These are phyloP conservation scores for Monosporascus cannonballus DNA, from an alignment of 2,329 filamentous ascomycete species.

Conservation along the genomic window DNA sequence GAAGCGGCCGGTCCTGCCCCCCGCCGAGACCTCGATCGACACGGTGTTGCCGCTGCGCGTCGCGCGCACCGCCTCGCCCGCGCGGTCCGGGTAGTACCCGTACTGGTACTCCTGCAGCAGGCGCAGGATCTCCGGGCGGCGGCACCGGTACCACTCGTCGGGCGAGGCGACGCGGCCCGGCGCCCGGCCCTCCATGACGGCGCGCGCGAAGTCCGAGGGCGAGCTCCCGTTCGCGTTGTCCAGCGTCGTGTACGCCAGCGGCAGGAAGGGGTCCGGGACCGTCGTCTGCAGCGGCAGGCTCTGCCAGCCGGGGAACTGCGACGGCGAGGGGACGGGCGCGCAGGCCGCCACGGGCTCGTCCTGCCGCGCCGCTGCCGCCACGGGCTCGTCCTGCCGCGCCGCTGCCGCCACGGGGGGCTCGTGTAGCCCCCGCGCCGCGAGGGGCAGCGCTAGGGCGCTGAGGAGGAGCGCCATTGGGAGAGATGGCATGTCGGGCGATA, in stretches of 20 bases:
- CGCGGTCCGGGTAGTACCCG: conserved; percentile 44
- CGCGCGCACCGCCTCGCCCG: conserved; percentile 38
- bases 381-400: no score
- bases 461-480: neutral
- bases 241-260: conserved; percentile 30
- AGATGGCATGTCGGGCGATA: neutral
- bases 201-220: conserved; percentile 21
- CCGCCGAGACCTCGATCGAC: conserved; percentile 34
- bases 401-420: neutral
- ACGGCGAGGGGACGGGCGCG: conserved; percentile 16
- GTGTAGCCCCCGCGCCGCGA: neutral
- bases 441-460: neutral
- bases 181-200: conserved; percentile 33
- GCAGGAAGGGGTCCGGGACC: conserved; percentile 39
- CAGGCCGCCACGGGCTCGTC: conserved; percentile 9
- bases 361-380: neutral
- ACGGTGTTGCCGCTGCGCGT: conserved; percentile 39
- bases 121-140: conserved; percentile 42
- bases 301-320: conserved; percentile 28
- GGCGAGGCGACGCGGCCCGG: conserved; percentile 35
- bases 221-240: conserved; percentile 26
- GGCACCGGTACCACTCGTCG: conserved; percentile 43
- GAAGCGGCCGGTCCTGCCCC: conserved; percentile 38
- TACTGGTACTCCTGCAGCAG: conserved; percentile 46
- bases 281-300: conserved; percentile 30